Base-by-base conservation (phyloP, 202 grass and related monocot genomes). In the Panicum virgatum region DNA sequence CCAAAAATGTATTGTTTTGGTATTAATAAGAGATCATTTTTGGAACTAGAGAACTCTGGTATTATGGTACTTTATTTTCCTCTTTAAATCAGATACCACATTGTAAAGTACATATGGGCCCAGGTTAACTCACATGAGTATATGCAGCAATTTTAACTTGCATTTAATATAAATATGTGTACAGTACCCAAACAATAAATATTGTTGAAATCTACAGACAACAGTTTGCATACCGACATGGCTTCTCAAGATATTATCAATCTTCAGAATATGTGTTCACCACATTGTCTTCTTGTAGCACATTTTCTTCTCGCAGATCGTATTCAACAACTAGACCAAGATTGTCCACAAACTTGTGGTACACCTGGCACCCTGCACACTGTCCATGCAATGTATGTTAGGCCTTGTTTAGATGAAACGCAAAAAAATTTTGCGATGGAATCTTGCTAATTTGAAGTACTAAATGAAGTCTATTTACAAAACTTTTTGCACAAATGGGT, bases 271-370 rank as follows among this genome's bases (percentile, higher is more conserved):
- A 47, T 19, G 42, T 73, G 64, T 75, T 70, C 72, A 77, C 48
- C 52, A 26, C 38, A 81, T 86, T 76, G 62, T 88, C 84, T 82
- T 89, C 88, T 12, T 83, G 79, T 25, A 90, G 3, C 53, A 37
- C 32, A 52, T 82, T 76, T 81, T 93, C 84, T 77, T 91, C 88
- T 6, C 84, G 82, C 30, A 98, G 72, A 75, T 98, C 90, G 37
- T 93, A 98, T 79, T 98, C 92, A 80, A 94, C 92, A 79, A 97
- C 79, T 75, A 94, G 87, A 57, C 92, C 95, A 85, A 98, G 95
- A 70, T 95, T 98, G 71, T 98, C 92, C 29, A 95, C 90, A 85
- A 98, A 95, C 61, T 95, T 95, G 84, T 98, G 92, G 83, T 93
- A 98, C 62, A 95, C 88, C 57, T 89, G 84, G 69, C 92, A 98